phyloP scores from a whole-genome alignment of 345 rosid genomes.

The Pseudoturritis turrita region DNA sequence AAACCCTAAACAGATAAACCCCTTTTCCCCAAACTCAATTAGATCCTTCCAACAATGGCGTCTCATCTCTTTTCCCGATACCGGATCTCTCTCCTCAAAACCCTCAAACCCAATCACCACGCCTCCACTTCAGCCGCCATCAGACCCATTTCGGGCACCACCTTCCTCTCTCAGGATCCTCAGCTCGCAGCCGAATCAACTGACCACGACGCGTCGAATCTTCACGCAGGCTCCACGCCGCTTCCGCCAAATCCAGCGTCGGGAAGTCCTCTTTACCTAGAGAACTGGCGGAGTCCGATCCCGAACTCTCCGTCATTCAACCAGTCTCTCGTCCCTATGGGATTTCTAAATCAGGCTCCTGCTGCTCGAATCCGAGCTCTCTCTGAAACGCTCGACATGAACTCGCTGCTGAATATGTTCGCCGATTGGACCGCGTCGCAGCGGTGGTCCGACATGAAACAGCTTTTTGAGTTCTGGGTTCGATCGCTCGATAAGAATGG shows the following conservation, averaged over 20 bases:
- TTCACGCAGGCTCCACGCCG: constrained; percentile 29
- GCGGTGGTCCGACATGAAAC: constrained; percentile 73
- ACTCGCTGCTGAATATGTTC: constrained; percentile 49
- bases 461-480: constrained; percentile 78
- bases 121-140: neutral
- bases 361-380: constrained; percentile 39
- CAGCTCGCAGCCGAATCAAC: constrained; percentile 53
- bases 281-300: constrained; percentile 74
- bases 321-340: constrained; percentile 48
- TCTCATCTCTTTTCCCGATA: constrained; percentile 46
- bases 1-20: constrained; percentile 24
- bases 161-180: constrained; percentile 64
- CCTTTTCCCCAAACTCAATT: neutral
- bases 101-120: constrained; percentile 26
- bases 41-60: constrained; percentile 44
- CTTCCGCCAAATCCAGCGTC: constrained; percentile 90
- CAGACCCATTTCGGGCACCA: constrained; percentile 55
- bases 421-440: constrained; percentile 79
- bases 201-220: constrained; percentile 2
- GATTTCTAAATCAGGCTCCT: constrained; percentile 32
- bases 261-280: constrained; percentile 79
- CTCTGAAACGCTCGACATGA: constrained; percentile 43
- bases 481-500: constrained; percentile 70
- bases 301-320: constrained; percentile 21
- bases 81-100: constrained; percentile 36